Percentiles rank a stretch among this genome's conserved stretches.
Conservation (phyloP, 768 basidiomycete genomes). For the Podaxis mareebaensis region DNA sequence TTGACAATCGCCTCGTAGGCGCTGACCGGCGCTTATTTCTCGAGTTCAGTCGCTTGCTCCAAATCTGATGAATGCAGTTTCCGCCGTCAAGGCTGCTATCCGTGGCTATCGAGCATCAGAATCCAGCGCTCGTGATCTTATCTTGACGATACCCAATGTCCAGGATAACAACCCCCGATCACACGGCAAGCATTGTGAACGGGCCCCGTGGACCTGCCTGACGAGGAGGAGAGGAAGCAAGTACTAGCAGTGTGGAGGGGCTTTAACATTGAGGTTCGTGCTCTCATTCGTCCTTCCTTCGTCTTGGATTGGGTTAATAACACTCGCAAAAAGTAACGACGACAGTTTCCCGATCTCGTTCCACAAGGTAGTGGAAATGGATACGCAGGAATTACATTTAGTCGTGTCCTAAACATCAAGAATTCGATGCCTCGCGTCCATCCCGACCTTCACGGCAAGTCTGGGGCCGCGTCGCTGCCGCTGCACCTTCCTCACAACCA, state of each 20-base stretch:
- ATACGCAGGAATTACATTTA: constrained; percentile 79
- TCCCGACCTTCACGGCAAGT: constrained; percentile 62
- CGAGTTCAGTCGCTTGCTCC: constrained; percentile 58
- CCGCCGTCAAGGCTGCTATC: constrained; percentile 72
- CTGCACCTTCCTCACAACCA: constrained; percentile 41
- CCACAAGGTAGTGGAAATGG: constrained; percentile 59
- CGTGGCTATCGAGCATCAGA: constrained; percentile 80
- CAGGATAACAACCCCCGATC: constrained; percentile 54
- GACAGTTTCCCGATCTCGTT: constrained; percentile 79
- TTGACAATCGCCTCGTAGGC: constrained; percentile 38
- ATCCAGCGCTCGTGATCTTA: constrained; percentile 77
- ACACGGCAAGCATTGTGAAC: constrained; percentile 73
- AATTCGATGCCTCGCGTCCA: constrained; percentile 64
- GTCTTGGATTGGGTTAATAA: neutral
- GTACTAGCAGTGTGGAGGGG: constrained; percentile 81
- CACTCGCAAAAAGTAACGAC: constrained; percentile 63
- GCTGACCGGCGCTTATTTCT: constrained; percentile 56
- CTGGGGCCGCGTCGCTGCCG: constrained; percentile 89
- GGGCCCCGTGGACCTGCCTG: constrained; percentile 70
- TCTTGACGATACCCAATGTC: constrained; percentile 81
- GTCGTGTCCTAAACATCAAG: constrained; percentile 83
- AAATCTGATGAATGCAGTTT: constrained; percentile 43
- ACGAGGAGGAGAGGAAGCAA: constrained; percentile 73
- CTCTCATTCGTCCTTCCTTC: neutral
- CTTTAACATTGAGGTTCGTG: constrained; percentile 75